Percentiles rank a stretch among this genome's conserved stretches.
Evolutionary conservation across 352 stramenopile genomes (phyloP).

Genomic region (Globisporangium emineosum): DNA sequence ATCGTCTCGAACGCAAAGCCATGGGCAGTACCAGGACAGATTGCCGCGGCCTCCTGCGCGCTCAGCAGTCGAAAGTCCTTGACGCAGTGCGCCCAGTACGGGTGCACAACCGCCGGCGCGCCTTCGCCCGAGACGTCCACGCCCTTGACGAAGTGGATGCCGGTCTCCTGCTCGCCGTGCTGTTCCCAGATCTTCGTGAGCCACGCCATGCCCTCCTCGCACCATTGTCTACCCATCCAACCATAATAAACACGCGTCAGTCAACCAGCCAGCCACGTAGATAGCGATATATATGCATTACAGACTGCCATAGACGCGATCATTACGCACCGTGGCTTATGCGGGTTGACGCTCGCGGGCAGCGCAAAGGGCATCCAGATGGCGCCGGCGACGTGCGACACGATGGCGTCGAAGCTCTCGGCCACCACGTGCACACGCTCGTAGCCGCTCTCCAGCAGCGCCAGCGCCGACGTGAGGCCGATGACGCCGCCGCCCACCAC

Average conservation of each 20-base stretch:
- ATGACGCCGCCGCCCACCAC: conserved; percentile 70
- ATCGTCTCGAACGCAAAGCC: conserved; percentile 55
- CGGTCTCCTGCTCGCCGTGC: conserved; percentile 39
- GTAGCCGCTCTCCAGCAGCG: conserved; percentile 57
- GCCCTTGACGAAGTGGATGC: conserved; percentile 52
- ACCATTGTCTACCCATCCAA: conserved; percentile 47
- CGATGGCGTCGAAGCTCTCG: conserved; percentile 48
- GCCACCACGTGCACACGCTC: conserved; percentile 42
- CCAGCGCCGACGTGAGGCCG: conserved; percentile 59
- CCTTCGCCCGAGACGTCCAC: conserved; percentile 41
- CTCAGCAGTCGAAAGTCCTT: conserved; percentile 51
- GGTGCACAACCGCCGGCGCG: conserved; percentile 31
- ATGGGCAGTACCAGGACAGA: conserved; percentile 40
- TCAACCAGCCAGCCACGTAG: no score
- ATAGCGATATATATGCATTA: no score
- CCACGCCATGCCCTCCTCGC: conserved; percentile 61
- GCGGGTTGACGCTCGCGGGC: conserved; percentile 27
- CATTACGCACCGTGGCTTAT: conserved; percentile 30
- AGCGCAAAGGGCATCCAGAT: conserved; percentile 76
- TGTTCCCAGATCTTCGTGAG: conserved; percentile 33
- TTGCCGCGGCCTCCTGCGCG: conserved; percentile 29
- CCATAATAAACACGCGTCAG: background rate
- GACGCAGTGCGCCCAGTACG: conserved; percentile 70
- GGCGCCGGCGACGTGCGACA: conserved; percentile 65
- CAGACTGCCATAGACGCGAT: no score